phyloP scores from a whole-genome alignment of 495 filamentous ascomycete genomes.

The Melanomma pulvis-pyrius region DNA sequence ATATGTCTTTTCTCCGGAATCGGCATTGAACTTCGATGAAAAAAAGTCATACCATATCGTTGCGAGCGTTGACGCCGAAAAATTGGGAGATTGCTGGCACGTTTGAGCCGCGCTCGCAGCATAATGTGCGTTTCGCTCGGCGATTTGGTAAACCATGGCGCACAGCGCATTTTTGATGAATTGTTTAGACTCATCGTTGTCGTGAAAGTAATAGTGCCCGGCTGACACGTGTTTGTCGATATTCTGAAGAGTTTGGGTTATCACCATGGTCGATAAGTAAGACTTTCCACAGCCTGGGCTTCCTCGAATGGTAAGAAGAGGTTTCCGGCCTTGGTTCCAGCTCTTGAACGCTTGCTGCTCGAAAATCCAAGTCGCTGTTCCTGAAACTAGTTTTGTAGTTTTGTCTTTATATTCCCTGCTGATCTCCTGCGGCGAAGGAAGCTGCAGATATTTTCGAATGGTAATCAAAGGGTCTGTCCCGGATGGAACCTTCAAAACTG shows the following conservation, averaged over 20 bases:
- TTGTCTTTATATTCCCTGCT: conserved; percentile 1
- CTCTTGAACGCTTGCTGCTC: neutral
- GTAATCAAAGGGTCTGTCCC: neutral
- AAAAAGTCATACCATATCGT: conserved; percentile 1
- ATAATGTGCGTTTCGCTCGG: neutral
- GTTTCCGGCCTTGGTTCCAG: conserved; percentile 2
- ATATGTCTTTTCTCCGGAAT: neutral
- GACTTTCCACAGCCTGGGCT: conserved; percentile 3
- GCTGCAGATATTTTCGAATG: conserved; percentile 1
- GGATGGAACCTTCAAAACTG: neutral
- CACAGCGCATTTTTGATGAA: neutral
- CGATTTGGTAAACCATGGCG: conserved; percentile 1
- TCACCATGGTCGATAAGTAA: conserved; percentile 1
- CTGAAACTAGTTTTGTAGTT: neutral
- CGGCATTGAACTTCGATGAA: neutral
- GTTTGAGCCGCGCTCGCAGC: neutral
- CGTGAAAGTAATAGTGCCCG: conserved; percentile 1
- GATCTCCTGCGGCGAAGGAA: neutral
- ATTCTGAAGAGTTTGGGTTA: neutral
- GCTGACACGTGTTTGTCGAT: neutral
- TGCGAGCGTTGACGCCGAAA: neutral
- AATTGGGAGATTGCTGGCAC: neutral
- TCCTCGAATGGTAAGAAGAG: neutral
- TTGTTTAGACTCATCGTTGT: neutral
- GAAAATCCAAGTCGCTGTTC: conserved; percentile 5